Base-by-base conservation (phyloP, 202 grass and related monocot genomes). In the Brachypodium distachyon region DNA sequence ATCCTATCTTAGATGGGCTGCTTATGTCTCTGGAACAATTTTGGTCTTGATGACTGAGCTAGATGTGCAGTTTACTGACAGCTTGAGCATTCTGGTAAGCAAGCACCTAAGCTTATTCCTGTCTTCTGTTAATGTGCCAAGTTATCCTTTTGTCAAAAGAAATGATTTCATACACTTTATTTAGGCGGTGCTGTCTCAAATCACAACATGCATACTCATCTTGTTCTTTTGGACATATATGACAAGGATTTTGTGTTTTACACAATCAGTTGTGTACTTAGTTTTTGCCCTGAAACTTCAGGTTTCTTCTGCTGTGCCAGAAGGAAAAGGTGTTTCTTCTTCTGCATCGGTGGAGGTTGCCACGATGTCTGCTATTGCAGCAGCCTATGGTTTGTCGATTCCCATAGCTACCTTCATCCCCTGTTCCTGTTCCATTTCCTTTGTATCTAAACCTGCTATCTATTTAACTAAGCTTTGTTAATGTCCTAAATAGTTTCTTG, bases 271-370 rank as follows among this genome's bases (percentile, higher is more conserved):
- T 63, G 21, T 49, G 81, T 53, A 54, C 70, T 56, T 54, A 70
- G 26, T 62, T 70, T 81, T 27, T 76, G 19, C 47, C 52, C 63
- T 21, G n/a, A 47, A 94, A 94, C 61, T 80, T 87, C 78, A 95
- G 96, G 92, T 96, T 70, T 99, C 87, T 83, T 99, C 96, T 29
- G 86, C 92, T 76, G 96, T 96, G 51, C 92, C 96, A 64, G 92
- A 99, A 92, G 96, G 96, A 33, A 96, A 99, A 92, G 96, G 96
- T 48, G 96, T 99, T 41, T 99, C 96, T 39, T 99, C 96, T 76
- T 99, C 96, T 85, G 96, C 96, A 79, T 90, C 96, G 43, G 91
- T 95, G 73, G 96, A 99, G 78, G 92, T 99, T 66, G 89, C 92
- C 29, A 85, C 81, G 44, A 99, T 96, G 89, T 99, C 87, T 85